Conservation (phyloP, 345 rosid genomes). For the Linum trigynum region DNA sequence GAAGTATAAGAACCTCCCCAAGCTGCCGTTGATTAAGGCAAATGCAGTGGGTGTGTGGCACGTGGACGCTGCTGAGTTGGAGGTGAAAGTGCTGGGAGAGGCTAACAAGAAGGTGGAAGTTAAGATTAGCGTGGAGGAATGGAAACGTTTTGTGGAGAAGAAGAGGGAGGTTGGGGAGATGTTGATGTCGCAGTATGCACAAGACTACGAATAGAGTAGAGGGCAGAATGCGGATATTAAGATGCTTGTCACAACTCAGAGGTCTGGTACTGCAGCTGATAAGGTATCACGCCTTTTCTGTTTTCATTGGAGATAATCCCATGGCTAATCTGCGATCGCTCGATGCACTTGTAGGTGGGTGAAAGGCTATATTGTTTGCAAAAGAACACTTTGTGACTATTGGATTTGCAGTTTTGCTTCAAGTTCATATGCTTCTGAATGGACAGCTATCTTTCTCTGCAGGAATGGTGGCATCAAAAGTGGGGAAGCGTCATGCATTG, state of each 20-base stretch:
- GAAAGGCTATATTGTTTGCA: neutral
- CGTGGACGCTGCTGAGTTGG: conserved; percentile 59
- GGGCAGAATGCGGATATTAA: conserved; percentile 79
- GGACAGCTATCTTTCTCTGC: conserved; percentile 16
- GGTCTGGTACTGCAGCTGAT: conserved; percentile 92
- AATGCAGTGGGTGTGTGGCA: conserved; percentile 62
- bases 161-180: conserved; percentile 78
- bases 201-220: conserved; percentile 53
- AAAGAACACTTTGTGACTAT: neutral
- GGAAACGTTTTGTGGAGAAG: conserved; percentile 45
- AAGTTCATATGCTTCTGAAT: neutral
- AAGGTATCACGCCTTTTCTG: conserved; percentile 84
- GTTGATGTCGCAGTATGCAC: conserved; percentile 62
- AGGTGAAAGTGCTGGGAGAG: conserved; percentile 52
- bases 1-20: conserved; percentile 52
- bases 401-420: neutral
- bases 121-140: conserved; percentile 35
- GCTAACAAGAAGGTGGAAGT: conserved; percentile 24
- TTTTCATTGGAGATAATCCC: conserved; percentile 81
- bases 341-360: conserved; percentile 78
- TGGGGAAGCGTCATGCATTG: conserved; percentile 86
- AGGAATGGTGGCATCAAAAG: conserved; percentile 93
- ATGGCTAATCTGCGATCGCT: conserved; percentile 84
- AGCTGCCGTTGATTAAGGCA: conserved; percentile 67
- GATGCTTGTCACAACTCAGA: conserved; percentile 73